Base-by-base conservation (phyloP, 208 protist genomes). In the Willaertia magna region DNA sequence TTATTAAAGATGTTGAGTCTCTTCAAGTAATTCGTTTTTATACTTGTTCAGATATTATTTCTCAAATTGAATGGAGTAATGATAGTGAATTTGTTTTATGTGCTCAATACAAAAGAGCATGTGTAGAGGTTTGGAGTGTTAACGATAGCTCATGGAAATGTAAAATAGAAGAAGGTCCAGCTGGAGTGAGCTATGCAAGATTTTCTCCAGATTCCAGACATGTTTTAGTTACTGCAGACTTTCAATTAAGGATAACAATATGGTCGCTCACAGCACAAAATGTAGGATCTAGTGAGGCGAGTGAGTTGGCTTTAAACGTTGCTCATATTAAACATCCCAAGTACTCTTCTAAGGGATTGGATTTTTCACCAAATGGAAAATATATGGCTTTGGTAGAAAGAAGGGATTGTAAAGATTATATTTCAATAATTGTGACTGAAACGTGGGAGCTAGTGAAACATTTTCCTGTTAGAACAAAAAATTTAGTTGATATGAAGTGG, bases 111-210 rank as follows among this genome's bases (percentile, higher is more conserved):
- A 81, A 52, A n/a, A 48, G 88, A n/a, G 86, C 79, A 46, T 43
- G 85, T 59, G 67, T 85, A 14, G 86, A 89, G 34, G 86, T 89
- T 1, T 89, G 85, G 86, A 84, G 59, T 52, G 39, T 89, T n/a
- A 49, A 47, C 26, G 9, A 86, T 44, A 34, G 30, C 0, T 51
- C 81, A 30, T 89, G 85, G 86, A 74, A 84, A 55, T 86, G 82
- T 74, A 87, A 86, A 52, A 89, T 89, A 47, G 88, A 89, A 40
- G 86, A 87, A 61, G 88, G 88, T 3, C 86, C 86, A 14, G 55
- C 84, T 2, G 86, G 88, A 48, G 48, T 87, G 34, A 49, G 43
- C 22, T 74, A 85, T 61, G 88, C 85, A 48, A 48, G 82, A 49
- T 89, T 85, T 74, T 78, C 47, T 34, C 88, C 88, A 30, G 88